Percentiles rank a stretch among this genome's conserved stretches.
Conservation (phyloP, 2,329 filamentous ascomycete genomes). For the Fusarium secorum region DNA sequence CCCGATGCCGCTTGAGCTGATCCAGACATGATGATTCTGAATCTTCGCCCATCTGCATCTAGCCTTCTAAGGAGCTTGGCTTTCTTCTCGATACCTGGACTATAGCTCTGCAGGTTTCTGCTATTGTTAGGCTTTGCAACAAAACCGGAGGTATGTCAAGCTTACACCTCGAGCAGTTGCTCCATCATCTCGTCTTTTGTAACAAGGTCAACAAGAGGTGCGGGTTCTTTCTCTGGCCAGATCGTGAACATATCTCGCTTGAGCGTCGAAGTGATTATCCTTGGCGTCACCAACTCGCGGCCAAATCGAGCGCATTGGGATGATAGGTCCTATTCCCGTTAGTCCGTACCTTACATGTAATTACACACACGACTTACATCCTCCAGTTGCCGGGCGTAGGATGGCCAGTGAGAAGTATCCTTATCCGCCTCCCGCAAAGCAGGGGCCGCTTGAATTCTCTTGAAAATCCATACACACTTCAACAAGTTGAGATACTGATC, state of each 20-base stretch:
- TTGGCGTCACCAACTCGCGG: slow-evolving; percentile 41
- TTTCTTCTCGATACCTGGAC: slow-evolving; percentile 32
- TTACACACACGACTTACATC: slow-evolving; percentile 34
- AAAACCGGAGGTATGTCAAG: too few relatives aligned
- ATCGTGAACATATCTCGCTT: slow-evolving; percentile 41
- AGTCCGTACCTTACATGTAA: not conserved
- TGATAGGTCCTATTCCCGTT: slow-evolving; percentile 39
- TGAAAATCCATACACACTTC: slow-evolving; percentile 47
- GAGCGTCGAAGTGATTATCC: slow-evolving; percentile 20
- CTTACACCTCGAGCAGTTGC: slow-evolving; percentile 43
- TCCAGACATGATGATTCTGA: slow-evolving; percentile 41
- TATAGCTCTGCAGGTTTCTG: slow-evolving; percentile 33
- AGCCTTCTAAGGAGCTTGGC: slow-evolving; percentile 42
- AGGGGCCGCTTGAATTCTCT: slow-evolving; percentile 28
- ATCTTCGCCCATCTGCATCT: slow-evolving; percentile 38
- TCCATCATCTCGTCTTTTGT: slow-evolving; percentile 47
- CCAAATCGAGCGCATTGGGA: slow-evolving; percentile 40
- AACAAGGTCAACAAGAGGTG: slow-evolving; percentile 43
- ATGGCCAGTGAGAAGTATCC: slow-evolving; percentile 48
- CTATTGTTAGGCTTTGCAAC: not conserved
- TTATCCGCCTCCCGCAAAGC: slow-evolving; percentile 9
- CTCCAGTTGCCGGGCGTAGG: slow-evolving; percentile 45
- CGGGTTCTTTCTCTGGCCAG: slow-evolving; percentile 43
- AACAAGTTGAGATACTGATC: slow-evolving; percentile 45
- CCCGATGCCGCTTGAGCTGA: slow-evolving; percentile 31